Evolutionary conservation across 1,139 yeast genomes (phyloP).

Genomic region (Blastobotrys buckinghamii): DNA sequence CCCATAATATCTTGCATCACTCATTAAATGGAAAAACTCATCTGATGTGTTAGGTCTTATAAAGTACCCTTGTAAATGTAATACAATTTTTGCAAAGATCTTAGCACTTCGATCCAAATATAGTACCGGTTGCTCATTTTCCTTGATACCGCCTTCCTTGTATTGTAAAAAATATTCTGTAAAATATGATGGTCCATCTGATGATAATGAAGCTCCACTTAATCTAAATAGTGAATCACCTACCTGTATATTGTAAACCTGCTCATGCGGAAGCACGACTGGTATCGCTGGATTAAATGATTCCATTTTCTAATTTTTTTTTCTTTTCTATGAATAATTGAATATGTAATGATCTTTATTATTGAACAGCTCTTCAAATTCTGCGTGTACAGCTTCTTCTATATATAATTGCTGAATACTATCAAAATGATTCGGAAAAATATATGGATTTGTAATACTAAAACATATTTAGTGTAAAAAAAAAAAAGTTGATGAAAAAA

Average conservation of each 20-base stretch:
- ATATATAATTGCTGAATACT: too few species aligned
- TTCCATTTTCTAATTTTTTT: conserved; percentile 15
- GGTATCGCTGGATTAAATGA: conserved; percentile 49
- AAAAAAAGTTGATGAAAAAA: too few species aligned
- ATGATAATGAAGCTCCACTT: conserved; percentile 81
- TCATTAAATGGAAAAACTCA: conserved; percentile 54
- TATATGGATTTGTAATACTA: too few species aligned
- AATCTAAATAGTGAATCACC: conserved; percentile 46
- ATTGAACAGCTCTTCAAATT: not conserved
- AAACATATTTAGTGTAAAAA: too few species aligned
- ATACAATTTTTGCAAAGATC: conserved; percentile 58
- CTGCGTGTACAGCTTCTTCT: too few species aligned
- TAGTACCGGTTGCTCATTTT: conserved; percentile 38
- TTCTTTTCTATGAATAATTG: not conserved
- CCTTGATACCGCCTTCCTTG: conserved; percentile 21
- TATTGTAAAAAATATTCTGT: conserved; percentile 39
- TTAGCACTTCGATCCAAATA: conserved; percentile 73
- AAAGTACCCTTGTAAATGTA: conserved; percentile 67
- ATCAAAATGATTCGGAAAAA: too few species aligned
- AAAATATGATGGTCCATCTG: conserved; percentile 59
- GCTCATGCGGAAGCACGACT: conserved; percentile 53
- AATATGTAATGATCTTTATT: not conserved
- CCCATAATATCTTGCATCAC: conserved; percentile 72
- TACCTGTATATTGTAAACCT: conserved; percentile 65
- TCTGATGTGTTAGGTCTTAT: conserved; percentile 52